Evolutionary conservation across 2,329 filamentous ascomycete genomes (phyloP).

Genomic region (Colletotrichum trifolii): DNA sequence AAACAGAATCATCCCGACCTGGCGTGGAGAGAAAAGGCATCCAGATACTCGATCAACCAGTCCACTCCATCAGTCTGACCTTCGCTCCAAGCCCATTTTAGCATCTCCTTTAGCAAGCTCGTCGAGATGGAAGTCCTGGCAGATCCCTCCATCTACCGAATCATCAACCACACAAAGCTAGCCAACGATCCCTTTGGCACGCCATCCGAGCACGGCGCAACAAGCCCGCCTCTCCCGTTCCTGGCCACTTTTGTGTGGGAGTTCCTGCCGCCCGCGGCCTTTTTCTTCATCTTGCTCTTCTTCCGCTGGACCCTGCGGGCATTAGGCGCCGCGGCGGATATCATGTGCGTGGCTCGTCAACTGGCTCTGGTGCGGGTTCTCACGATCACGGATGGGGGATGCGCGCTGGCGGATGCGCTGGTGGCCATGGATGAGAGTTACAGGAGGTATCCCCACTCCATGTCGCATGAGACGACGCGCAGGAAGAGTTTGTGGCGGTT

Average conservation of each 20-base stretch:
- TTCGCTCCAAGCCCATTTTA: background rate
- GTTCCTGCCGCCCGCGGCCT: background rate
- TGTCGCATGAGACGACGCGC: no score
- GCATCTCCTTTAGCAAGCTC: background rate
- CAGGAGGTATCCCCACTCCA: no score
- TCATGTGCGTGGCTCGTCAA: no score
- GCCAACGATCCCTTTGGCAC: background rate
- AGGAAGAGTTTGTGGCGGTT: no score
- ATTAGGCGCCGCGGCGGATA: no score
- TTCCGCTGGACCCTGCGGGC: no score
- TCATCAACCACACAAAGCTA: background rate
- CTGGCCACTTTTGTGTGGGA: background rate
- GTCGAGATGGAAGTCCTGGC: background rate
- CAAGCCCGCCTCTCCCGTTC: background rate
- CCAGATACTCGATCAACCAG: no score
- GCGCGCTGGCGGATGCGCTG: no score
- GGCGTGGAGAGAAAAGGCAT: background rate
- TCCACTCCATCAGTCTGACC: background rate
- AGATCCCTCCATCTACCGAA: background rate
- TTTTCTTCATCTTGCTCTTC: background rate
- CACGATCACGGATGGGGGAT: no score
- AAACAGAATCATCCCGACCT: background rate
- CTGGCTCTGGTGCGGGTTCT: no score
- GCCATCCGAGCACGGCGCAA: background rate
- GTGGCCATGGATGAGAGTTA: no score